Evolutionary conservation across 2,329 filamentous ascomycete species (phyloP), one percentile per base, ranked within the genome.

Genomic region (Aspergillus novofumigatus): DNA sequence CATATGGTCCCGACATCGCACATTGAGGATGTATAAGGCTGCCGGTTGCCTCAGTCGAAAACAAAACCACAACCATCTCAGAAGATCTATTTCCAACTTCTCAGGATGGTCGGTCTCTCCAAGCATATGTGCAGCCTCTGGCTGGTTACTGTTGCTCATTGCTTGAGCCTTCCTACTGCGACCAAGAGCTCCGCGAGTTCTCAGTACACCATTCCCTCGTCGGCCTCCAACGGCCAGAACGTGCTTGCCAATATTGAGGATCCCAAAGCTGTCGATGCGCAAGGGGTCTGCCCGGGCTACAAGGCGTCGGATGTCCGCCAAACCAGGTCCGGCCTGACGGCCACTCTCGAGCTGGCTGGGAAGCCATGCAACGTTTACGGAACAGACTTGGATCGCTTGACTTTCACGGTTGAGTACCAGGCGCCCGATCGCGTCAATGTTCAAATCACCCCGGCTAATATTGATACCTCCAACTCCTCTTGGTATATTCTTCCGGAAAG

Each of bases 301-400:
- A 82, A 71, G 54, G 83, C 82, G 2, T 80, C 76, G 2, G 72
- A 79, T 58, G 75, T 86, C 9, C 63, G 77, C 47, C 70, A 78
- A 25, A 78, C 73, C 10, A 62, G 71, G 3, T 67, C 71, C 58
- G 83, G 83, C 2, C 74, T 86, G 51, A 80, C 75, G 2, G 84
- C 83, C 7, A 77, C 73, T 3, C 66, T 86, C 63, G 74, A 65
- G 0, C 68, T 86, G 54, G 82, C 81, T 42, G 83, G 83, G 3
- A 62, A 75, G 25, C 69, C 82, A 29, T 86, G 91, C 77, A 89
- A 93, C 71, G 83, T 85, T 25, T 95, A 93, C 62, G 91, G 91
- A 0, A 87, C 81, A 7, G 91, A 95, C 68, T 77, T 95, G 28
- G 80, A 86, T 23, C 77, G 81, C 3, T 76, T 95, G 51, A 81